Base-by-base conservation (phyloP, 257 asterid genomes). In the Petunia secreta region DNA sequence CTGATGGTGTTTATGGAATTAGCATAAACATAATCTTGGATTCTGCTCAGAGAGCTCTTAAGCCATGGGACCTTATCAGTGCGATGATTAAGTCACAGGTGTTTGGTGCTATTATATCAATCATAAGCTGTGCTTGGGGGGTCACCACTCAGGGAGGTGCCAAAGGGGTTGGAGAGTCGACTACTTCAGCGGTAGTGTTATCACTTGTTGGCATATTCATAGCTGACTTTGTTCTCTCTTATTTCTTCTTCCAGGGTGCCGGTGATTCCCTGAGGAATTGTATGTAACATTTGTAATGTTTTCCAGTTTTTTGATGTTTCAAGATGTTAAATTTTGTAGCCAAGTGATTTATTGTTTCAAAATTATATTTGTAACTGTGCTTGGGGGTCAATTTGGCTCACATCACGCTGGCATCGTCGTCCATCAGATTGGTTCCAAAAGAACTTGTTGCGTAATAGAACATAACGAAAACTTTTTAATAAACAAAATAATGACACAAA, bases 71-170 rank as follows among this genome's bases (percentile, higher is more conserved):
- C 84, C 84, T 96, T 80, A 88, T 94, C 41, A 91, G 98, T 63
- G 95, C 99, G 1, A 94, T 94, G 98, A 90, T 96, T 14, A 96
- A 96, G 85, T 88, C 98, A 1, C 86, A 71, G 82, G 97, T 92
- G 11, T 96, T 96, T 81, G 99, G 98, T 48, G 92, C 90, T 10
- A 94, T 96, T 16, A 94, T 94, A 85, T 94, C 99, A 1, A 80
- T 86, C 4, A 97, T 94, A 84, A 96, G 98, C 91, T 96, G 99
- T 55, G 96, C 98, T 0, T 96, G 98, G 99, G 99, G 99, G 0
- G 94, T 96, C 55, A 94, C 99, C 50, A 96, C 99, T 10, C 48
- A 89, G 82, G 98, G 97, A 57, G 99, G 98, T 68, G 99, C 99
- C 63, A 96, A 96, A 81, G 99, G 99, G 2, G 98, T 92, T 50